A percentile compares a stretch with the other conserved stretches of the same genome.
Conservation (phyloP, 2,329 filamentous ascomycete species). For the Ceratocystis alfenasii region DNA sequence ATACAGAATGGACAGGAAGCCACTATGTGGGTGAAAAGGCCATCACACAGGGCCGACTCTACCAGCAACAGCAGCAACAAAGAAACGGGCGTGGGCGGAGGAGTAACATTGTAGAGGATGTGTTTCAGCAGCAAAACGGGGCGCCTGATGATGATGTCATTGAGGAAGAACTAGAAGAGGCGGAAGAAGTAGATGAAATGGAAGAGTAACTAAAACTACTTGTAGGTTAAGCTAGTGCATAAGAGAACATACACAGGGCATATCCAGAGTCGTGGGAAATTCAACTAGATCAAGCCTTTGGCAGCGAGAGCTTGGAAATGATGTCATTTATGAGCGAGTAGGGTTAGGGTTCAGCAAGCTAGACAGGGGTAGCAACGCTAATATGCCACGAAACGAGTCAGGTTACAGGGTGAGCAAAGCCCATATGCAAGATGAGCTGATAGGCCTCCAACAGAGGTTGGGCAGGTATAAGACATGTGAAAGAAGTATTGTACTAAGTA, state of each 20-base stretch:
- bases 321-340: neutral
- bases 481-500: too few species aligned
- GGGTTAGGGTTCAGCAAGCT: neutral
- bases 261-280: too few species aligned
- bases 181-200: slow-evolving; percentile 18
- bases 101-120: slow-evolving; percentile 30
- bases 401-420: too few species aligned
- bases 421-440: neutral
- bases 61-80: slow-evolving; percentile 29
- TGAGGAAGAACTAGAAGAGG: slow-evolving; percentile 25
- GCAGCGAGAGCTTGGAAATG: neutral
- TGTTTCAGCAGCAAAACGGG: slow-evolving; percentile 28
- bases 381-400: too few species aligned
- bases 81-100: slow-evolving; percentile 31
- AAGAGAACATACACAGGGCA: neutral
- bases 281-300: too few species aligned
- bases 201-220: neutral
- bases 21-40: slow-evolving; percentile 46
- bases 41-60: slow-evolving; percentile 42
- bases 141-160: slow-evolving; percentile 26
- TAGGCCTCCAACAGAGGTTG: neutral
- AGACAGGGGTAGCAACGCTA: neutral
- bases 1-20: slow-evolving; percentile 38
- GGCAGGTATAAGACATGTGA: neutral
- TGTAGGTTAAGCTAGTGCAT: neutral